A percentile compares a stretch with the other conserved stretches of the same genome.
phyloP scores from a whole-genome alignment of 257 asterid genomes.

The Thymus mandschuricus region DNA sequence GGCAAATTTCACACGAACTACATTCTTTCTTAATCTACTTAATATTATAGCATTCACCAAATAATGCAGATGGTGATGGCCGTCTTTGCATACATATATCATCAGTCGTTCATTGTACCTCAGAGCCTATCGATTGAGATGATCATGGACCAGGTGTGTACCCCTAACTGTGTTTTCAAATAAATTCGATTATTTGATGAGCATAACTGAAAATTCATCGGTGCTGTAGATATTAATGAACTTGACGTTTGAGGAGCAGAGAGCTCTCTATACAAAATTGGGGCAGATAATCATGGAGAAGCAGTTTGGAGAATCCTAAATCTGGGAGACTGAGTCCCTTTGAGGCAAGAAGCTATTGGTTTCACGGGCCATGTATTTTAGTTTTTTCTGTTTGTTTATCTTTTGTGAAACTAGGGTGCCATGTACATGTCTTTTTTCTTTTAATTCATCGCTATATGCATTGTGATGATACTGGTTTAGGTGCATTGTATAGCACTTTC shows the following conservation, averaged over 20 bases:
- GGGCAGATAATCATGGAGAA: conserved; percentile 76
- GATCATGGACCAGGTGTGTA: conserved; percentile 79
- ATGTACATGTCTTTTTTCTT: conserved; percentile 29
- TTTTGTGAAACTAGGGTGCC: conserved; percentile 17
- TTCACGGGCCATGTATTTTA: conserved; percentile 22
- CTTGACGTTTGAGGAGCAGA: conserved; percentile 80
- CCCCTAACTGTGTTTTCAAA: neutral
- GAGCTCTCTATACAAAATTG: conserved; percentile 55
- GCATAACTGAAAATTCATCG: neutral
- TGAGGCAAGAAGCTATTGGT: conserved; percentile 9
- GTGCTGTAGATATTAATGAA: conserved; percentile 66
- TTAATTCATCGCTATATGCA: neutral
- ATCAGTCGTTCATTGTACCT: conserved; percentile 75
- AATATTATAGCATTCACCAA: neutral
- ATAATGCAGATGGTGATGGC: conserved; percentile 92
- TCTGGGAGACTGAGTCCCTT: conserved; percentile 8
- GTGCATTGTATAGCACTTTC: conserved; percentile 37
- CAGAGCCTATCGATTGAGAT: conserved; percentile 78
- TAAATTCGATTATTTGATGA: neutral
- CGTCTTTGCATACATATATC: conserved; percentile 84
- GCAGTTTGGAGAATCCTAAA: conserved; percentile 64
- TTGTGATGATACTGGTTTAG: conserved; percentile 25
- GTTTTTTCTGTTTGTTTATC: neutral
- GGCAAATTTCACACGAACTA: no score
- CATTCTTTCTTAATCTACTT: conserved; percentile 7